Base-by-base conservation (phyloP, 345 rosid species). In the Viola odorata region DNA sequence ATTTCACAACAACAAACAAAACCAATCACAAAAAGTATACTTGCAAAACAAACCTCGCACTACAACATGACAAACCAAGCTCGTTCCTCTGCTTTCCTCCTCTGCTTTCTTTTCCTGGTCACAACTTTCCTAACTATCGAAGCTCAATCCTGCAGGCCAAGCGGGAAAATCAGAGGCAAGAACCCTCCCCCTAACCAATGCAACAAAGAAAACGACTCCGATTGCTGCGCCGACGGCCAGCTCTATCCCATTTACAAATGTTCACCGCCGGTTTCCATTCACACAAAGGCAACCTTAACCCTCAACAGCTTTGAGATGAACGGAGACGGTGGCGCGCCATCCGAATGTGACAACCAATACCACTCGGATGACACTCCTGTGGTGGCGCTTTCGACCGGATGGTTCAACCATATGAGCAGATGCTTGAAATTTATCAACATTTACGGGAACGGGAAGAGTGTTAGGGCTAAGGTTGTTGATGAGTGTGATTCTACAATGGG, bases 401-500 rank as follows among this genome's bases (percentile, higher is more conserved):
- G 50, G 50, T 11, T 47, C 13, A n/a, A 47, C 13, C 11, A 47
- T n/a, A n/a, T 1, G 13, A 47, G 50, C n/a, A 47, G 50, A n/a
- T 47, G 50, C 50, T n/a, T 51, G 14, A 38, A 57, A n/a, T 52
- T 60, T 17, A 74, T 74, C 8, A 61, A 16, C 37, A 44, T 74
- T 7, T 0, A 41, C 3, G 79, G 74, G 6, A 74, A 77, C 12
- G 81, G 79, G 44, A 62, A 16, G 6, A 57, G 48, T 9, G 67
- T 64, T 0, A 42, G 37, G 54, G 78, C 73, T 11, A 69, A 17
- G 75, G 78, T 61, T 15, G 81, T 80, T 11, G 72, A 69, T 36
- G 80, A 65, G 36, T 70, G 78, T 55, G 77, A 75, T 63, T 77
- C 73, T 0, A 75, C 68, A 4, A 55, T 8, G 17, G 78, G 75